phyloP scores from a whole-genome alignment of 192 early-diverging fungal species.

The Backusella westeae region DNA sequence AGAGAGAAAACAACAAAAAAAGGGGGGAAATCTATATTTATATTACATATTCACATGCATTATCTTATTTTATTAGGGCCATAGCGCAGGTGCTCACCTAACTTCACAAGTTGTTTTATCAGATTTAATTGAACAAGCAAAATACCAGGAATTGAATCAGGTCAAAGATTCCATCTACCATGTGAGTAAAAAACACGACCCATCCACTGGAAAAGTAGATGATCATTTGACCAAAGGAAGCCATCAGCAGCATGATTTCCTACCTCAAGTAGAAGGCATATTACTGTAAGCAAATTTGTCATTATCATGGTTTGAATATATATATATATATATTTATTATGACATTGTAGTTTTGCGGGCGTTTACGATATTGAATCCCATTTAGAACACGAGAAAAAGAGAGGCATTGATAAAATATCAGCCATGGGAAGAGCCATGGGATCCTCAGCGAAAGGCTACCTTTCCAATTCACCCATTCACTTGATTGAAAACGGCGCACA shows the following conservation, averaged over 20 bases:
- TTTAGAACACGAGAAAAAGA: slow-evolving; percentile 43
- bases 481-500: slow-evolving; percentile 9
- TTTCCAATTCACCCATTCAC: slow-evolving; percentile 27
- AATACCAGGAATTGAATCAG: slow-evolving; percentile 8
- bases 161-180: background rate
- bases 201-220: background rate
- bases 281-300: slow-evolving; percentile 31
- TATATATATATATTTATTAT: background rate
- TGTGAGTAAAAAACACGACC: slow-evolving; percentile 19
- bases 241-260: background rate
- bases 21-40: background rate
- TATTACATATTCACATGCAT: background rate
- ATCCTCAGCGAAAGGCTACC: slow-evolving; percentile 19
- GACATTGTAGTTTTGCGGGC: slow-evolving; percentile 35
- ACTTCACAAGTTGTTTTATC: slow-evolving; percentile 33
- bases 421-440: slow-evolving; percentile 60
- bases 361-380: slow-evolving; percentile 51
- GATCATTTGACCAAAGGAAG: background rate
- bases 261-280: slow-evolving; percentile 38
- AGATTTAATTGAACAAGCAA: slow-evolving; percentile 32
- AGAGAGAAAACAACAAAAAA: background rate
- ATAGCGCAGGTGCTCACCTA: slow-evolving; percentile 44
- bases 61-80: slow-evolving; percentile 29
- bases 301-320: background rate
- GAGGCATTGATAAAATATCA: slow-evolving; percentile 56